Conservation (phyloP, 148 eudicot genomes). For the Polygonum aviculare region DNA sequence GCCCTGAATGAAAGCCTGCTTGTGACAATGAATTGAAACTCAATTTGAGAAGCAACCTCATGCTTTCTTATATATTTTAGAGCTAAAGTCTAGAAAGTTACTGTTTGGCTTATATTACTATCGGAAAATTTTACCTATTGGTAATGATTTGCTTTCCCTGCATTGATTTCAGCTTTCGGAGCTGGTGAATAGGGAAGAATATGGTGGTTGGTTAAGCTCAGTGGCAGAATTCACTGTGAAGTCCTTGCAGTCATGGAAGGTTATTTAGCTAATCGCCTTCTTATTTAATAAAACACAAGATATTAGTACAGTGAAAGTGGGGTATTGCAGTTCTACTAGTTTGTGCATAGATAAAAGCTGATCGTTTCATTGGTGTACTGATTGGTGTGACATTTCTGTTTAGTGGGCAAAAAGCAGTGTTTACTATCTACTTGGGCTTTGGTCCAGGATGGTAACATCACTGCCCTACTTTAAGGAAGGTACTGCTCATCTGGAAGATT, state of each 20-base stretch:
- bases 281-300: not conserved
- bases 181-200: constrained; percentile 47
- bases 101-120: not conserved
- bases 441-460: constrained; percentile 85
- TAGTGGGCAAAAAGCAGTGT: constrained; percentile 98
- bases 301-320: not conserved
- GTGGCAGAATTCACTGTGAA: constrained; percentile 55
- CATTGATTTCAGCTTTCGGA: constrained; percentile 39
- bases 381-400: not conserved
- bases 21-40: not conserved
- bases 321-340: not conserved
- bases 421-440: constrained; percentile 81
- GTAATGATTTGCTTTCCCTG: not conserved
- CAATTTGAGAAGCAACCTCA: not conserved
- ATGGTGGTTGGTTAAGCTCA: constrained; percentile 48
- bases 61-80: not conserved
- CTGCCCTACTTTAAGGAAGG: constrained; percentile 67
- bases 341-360: not conserved
- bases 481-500: constrained; percentile 57
- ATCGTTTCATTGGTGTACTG: not conserved
- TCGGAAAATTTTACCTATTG: not conserved
- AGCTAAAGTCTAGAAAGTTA: not conserved
- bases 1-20: not conserved
- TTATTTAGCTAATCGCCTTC: constrained; percentile 9
- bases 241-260: constrained; percentile 73